Evolutionary conservation across 202 grass and related monocot genomes (phyloP), one percentile per base, ranked within the genome.

Genomic region (Tripidium arundinaceum): DNA sequence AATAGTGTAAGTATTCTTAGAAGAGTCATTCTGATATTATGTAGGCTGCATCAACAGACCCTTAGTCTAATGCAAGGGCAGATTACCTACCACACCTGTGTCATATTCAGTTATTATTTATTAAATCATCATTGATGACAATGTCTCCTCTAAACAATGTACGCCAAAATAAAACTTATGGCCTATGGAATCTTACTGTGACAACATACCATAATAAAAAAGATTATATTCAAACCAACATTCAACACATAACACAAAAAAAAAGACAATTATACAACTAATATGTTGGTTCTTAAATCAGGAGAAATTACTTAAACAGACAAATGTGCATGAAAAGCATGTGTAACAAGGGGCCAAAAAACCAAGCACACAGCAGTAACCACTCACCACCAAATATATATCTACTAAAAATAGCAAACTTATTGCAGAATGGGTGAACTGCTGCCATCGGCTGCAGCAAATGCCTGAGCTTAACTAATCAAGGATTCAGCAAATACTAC

Each of bases 321-420:
- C 43, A 78, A 38, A 60, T 24, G 11, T 58, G 45, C 49, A 60
- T 34, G 31, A 8, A 70, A 69, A 21, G 12, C 18, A 57, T 81
- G 8, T 24, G 39, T 27, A 79, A 40, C 61, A 76, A 63, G 39
- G 28, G 22, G 75, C 16, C 34, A 63, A 29, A 27, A 8, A 31
- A 39, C 1, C 16, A 78, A 21, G 36, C 21, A 8, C 6, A 4
- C 22, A 39, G 6, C 46, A 46, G 33, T 37, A n/a, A 28, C 13
- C 16, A 21, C 45, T 37, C 27, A 28, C 13, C 16, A 21, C 45
- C 19, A 65, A 63, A 62, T 15, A 65, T 15, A 65, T 21, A 25
- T 76, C 4, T 76, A 19, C 77, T 84, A 80, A 80, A 84, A 84
- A 76, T 76, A 85, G 77, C 11, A 45, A 15, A 4, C 11, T 18